Evolutionary conservation across 805 yeast genomes (phyloP).

Genomic region (Kazachstania viticola): DNA sequence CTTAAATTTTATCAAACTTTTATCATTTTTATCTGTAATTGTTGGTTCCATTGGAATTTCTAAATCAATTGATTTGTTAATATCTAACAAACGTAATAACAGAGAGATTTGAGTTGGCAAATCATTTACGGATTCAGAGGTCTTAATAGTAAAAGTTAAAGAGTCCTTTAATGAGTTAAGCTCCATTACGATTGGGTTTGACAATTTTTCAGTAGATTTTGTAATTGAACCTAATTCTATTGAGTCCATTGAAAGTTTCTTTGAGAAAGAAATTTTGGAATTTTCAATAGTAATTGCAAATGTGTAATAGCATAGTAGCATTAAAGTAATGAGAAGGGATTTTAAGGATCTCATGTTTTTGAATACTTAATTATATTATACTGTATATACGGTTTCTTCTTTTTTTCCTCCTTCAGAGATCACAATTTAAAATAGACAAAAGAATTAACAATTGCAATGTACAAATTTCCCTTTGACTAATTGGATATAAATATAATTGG

Average conservation of each 20-base stretch:
- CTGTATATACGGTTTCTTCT: too few relatives aligned
- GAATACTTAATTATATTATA: too few relatives aligned
- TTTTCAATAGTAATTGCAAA: slow-evolving; percentile 4
- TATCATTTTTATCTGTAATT: slow-evolving; percentile 10
- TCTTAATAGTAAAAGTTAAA: slow-evolving; percentile 10
- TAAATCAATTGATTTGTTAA: slow-evolving; percentile 14
- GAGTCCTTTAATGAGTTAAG: slow-evolving; percentile 8
- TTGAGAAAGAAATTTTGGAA: slow-evolving; percentile 2
- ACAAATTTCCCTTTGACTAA: too few relatives aligned
- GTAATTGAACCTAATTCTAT: slow-evolving; percentile 5
- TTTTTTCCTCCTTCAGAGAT: too few relatives aligned
- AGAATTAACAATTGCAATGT: too few relatives aligned
- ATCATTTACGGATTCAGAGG: slow-evolving; percentile 11
- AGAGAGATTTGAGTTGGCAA: too few relatives aligned
- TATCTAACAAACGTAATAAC: slow-evolving; percentile 20
- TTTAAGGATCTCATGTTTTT: slow-evolving; percentile 1
- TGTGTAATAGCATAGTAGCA: slow-evolving; percentile 1
- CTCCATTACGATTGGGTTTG: slow-evolving; percentile 7
- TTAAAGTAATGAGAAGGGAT: slow-evolving; percentile 1
- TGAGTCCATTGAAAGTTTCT: background rate
- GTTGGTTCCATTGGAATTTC: slow-evolving; percentile 15
- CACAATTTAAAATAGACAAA: too few relatives aligned
- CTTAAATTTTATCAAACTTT: slow-evolving; percentile 5
- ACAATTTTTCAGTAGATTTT: slow-evolving; percentile 3
- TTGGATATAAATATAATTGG: too few relatives aligned